phyloP scores from a whole-genome alignment of 2,329 filamentous ascomycete species.

The Phyllosticta paracitricarpa region DNA sequence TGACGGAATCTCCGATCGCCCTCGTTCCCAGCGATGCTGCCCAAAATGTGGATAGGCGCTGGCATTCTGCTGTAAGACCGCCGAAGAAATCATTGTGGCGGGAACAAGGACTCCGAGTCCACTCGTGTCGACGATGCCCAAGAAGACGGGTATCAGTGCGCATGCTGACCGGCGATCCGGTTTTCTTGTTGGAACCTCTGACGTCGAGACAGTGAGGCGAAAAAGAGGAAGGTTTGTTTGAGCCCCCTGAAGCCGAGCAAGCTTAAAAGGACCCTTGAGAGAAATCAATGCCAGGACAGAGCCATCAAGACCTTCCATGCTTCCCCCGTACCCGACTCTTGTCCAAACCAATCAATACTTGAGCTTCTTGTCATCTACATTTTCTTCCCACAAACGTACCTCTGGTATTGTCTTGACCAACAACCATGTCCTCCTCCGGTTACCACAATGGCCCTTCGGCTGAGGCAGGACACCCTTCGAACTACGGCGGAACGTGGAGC shows the following conservation, averaged over 20 bases:
- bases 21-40: conserved; percentile 7
- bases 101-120: not conserved
- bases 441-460: conserved; percentile 7
- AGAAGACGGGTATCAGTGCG: not conserved
- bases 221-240: not conserved
- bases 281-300: not conserved
- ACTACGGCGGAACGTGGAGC: not conserved
- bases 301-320: not conserved
- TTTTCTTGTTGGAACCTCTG: not conserved
- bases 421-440: conserved; percentile 4
- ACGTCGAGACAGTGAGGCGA: not conserved
- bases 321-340: not conserved
- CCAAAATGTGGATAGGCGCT: conserved; percentile 3
- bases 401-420: not conserved
- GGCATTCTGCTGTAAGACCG: conserved; percentile 10
- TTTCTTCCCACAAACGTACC: not conserved
- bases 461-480: conserved; percentile 1
- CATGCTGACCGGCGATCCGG: not conserved
- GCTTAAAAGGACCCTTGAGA: conserved; percentile 3
- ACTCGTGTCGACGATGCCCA: not conserved
- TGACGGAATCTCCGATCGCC: conserved; percentile 6
- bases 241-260: not conserved
- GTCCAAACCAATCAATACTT: not conserved
- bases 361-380: not conserved
- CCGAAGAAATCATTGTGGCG: conserved; percentile 5